These are phyloP conservation scores for Stephania yunnanensis DNA, from an alignment of 164 flowering plant species.

Conservation along the genomic window DNA sequence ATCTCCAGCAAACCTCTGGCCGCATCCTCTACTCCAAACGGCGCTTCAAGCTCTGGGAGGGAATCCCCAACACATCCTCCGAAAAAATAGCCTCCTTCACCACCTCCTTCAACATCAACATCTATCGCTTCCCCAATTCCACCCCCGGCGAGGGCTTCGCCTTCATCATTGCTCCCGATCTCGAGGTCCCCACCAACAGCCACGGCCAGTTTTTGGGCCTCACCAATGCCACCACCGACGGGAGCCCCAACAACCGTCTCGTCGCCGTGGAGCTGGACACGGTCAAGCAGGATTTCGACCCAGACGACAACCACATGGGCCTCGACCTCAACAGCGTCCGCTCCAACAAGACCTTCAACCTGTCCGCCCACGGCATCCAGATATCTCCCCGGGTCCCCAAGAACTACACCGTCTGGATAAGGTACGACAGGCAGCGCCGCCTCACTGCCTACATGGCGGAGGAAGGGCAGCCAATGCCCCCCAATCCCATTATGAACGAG, in stretches of 20 bases:
- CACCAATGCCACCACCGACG: constrained; percentile 45
- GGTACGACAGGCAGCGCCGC: constrained; percentile 32
- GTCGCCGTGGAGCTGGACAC: constrained; percentile 70
- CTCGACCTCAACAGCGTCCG: constrained; percentile 39
- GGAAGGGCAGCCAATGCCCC: constrained; percentile 26
- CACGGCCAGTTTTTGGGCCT: constrained; percentile 53
- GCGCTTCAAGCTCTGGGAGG: constrained; percentile 27
- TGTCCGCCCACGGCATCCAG: constrained; percentile 22
- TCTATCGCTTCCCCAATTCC: constrained; percentile 16
- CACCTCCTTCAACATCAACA: constrained; percentile 38
- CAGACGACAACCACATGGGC: constrained; percentile 59
- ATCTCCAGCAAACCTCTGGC: constrained; percentile 25
- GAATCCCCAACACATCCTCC: background rate
- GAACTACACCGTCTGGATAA: constrained; percentile 49
- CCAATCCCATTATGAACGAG: constrained; percentile 25
- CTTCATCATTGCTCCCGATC: constrained; percentile 45
- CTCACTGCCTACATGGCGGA: constrained; percentile 40
- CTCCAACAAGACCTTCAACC: constrained; percentile 26
- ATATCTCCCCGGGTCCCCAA: constrained; percentile 14
- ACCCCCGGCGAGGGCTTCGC: constrained; percentile 56
- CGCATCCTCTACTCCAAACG: constrained; percentile 15
- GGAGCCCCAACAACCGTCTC: constrained; percentile 25
- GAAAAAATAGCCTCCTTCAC: constrained; percentile 37
- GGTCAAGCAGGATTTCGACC: constrained; percentile 39
- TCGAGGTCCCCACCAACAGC: constrained; percentile 31